Evolutionary conservation across 495 filamentous ascomycete genomes (phyloP).

Genomic region (Aspergillus nanangensis): DNA sequence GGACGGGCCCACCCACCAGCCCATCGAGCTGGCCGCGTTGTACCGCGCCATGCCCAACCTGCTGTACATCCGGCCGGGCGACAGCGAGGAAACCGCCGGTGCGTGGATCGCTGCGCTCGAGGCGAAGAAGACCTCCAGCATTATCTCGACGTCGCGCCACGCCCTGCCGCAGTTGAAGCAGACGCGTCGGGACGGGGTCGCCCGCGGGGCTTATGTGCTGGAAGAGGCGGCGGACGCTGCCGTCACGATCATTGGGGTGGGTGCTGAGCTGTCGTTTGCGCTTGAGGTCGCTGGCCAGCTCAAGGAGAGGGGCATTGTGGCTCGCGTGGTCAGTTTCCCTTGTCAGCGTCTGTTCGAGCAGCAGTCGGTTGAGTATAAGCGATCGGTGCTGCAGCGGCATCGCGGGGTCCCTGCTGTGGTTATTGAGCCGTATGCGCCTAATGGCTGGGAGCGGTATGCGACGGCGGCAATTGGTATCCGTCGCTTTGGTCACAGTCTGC

Average conservation of each 20-base stretch:
- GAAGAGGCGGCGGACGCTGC: slow-evolving; percentile 33
- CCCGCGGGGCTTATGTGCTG: slow-evolving; percentile 44
- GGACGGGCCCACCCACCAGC: slow-evolving; percentile 60
- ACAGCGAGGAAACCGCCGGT: slow-evolving; percentile 53
- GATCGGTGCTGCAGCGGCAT: slow-evolving; percentile 30
- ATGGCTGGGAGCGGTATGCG: slow-evolving; percentile 58
- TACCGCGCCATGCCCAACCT: slow-evolving; percentile 60
- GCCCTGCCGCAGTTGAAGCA: slow-evolving; percentile 35
- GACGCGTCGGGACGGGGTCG: slow-evolving; percentile 37
- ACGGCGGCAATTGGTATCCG: slow-evolving; percentile 46
- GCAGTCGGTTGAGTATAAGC: slow-evolving; percentile 46
- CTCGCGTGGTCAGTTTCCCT: slow-evolving; percentile 52
- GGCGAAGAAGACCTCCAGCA: slow-evolving; percentile 38
- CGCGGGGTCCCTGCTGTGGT: slow-evolving; percentile 41
- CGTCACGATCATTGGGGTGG: slow-evolving; percentile 47
- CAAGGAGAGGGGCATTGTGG: slow-evolving; percentile 30
- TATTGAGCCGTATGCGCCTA: slow-evolving; percentile 51
- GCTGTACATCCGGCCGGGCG: slow-evolving; percentile 53
- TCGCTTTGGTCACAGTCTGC: slow-evolving; percentile 46
- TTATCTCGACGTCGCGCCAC: slow-evolving; percentile 48
- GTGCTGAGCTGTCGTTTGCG: slow-evolving; percentile 44
- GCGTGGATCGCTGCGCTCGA: slow-evolving; percentile 48
- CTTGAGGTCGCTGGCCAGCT: slow-evolving; percentile 32
- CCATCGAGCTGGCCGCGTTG: slow-evolving; percentile 51
- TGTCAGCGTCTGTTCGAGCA: slow-evolving; percentile 50